A percentile compares a stretch with the other conserved stretches of the same genome.
Conservation (phyloP, 2,329 filamentous ascomycete genomes). For the Eurotiales sp. region DNA sequence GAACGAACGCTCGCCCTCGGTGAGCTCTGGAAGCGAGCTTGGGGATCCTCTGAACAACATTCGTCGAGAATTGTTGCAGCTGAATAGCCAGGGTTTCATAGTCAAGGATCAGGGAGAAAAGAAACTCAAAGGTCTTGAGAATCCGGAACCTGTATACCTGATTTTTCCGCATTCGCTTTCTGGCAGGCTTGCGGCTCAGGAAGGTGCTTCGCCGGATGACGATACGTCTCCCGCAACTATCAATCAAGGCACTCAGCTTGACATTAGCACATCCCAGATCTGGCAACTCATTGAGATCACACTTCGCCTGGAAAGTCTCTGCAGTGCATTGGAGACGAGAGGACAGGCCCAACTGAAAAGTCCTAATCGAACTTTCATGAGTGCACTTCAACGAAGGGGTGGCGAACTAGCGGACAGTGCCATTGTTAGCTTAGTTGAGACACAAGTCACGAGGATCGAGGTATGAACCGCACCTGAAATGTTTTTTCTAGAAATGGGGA, state of each 20-base stretch:
- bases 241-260: slow-evolving; percentile 60
- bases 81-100: slow-evolving; percentile 90
- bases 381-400: slow-evolving; percentile 66
- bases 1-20: slow-evolving; percentile 65
- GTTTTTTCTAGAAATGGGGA: neutral
- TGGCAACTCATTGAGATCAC: slow-evolving; percentile 90
- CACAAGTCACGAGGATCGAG: slow-evolving; percentile 94
- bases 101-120: slow-evolving; percentile 94
- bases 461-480: slow-evolving; percentile 62
- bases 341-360: slow-evolving; percentile 63
- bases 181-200: slow-evolving; percentile 56
- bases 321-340: slow-evolving; percentile 75
- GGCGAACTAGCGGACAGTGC: slow-evolving; percentile 87
- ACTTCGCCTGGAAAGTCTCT: slow-evolving; percentile 87
- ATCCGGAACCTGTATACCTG: slow-evolving; percentile 91
- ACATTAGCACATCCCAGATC: slow-evolving; percentile 79
- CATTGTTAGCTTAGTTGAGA: slow-evolving; percentile 84
- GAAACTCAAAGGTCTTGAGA: slow-evolving; percentile 94
- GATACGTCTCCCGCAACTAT: slow-evolving; percentile 52
- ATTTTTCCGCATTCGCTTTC: slow-evolving; percentile 88
- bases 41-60: slow-evolving; percentile 73
- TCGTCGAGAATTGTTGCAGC: slow-evolving; percentile 77
- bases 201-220: slow-evolving; percentile 49
- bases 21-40: slow-evolving; percentile 63
- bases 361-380: slow-evolving; percentile 78